Conservation (phyloP, 108 stramenopile genomes). For the Phaeodactylum tricornutum region DNA sequence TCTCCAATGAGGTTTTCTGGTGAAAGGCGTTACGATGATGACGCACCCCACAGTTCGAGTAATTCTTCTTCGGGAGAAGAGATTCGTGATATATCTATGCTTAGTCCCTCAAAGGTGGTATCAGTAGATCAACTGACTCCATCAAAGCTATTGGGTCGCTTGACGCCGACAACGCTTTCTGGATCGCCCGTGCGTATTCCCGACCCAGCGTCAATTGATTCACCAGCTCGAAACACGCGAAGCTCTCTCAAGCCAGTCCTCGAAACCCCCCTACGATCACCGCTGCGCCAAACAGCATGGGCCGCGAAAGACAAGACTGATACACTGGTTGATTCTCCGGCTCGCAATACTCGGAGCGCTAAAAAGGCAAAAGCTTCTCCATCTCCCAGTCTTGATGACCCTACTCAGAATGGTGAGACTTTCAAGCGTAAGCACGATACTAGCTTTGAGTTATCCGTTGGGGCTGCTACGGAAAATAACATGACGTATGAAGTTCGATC, state of each 20-base stretch:
- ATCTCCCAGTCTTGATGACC: conserved; percentile 1
- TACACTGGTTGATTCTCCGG: conserved; percentile 9
- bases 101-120: too few relatives aligned
- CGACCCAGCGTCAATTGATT: conserved; percentile 31
- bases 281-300: too few relatives aligned
- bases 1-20: too few relatives aligned
- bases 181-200: conserved; percentile 18
- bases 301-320: not conserved
- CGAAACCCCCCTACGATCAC: not conserved
- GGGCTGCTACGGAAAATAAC: not conserved
- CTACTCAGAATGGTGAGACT: not conserved
- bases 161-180: conserved; percentile 29
- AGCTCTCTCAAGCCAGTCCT: conserved; percentile 9
- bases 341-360: conserved; percentile 17
- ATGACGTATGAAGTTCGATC: conserved; percentile 18
- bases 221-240: conserved; percentile 57
- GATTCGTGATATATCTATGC: too few relatives aligned
- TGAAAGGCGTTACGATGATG: too few relatives aligned
- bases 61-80: too few relatives aligned
- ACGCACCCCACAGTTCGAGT: too few relatives aligned
- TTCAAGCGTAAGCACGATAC: not conserved
- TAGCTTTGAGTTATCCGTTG: not conserved
- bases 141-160: too few relatives aligned
- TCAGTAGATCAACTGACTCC: too few relatives aligned
- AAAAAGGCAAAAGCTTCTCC: too few relatives aligned